Base-by-base conservation (phyloP, 1,284 basidiomycete species). In the Boletellus deceptivus region DNA sequence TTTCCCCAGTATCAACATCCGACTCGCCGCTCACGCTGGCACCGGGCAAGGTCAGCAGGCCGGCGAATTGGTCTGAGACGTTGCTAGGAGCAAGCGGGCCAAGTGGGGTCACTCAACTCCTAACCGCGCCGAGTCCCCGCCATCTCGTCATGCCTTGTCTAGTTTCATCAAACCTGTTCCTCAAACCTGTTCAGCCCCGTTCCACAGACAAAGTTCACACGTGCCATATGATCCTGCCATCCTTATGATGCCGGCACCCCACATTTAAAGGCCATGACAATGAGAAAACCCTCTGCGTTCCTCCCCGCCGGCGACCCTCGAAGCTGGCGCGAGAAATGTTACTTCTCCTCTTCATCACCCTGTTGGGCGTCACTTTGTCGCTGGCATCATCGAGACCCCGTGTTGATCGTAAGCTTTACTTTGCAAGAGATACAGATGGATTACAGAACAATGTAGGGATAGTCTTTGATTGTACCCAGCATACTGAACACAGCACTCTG, bases 391-490 rank as follows among this genome's bases (percentile, higher is more conserved):
- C 46, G 36, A 40, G 40, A 33, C 25, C 34, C 13, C 42, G 14
- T 14, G 27, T 47, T 29, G 42, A 50, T 53, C 52, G 47, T 10
- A 54, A 53, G 20, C 50, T 60, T 42, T 9, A 50, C 45, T 58
- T 64, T 44, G 38, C 55, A 33, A 54, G 52, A 35, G 57, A 57
- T 1, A 50, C 57, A 6, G 54, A 56, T 10, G 50, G 48, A 11
- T 50, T 66, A 18, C 61, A 64, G 37, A 51, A 44, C n/a, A 62
- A 48, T 11, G 63, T 62, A 36, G 7, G 52, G 6, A 33, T 18
- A 5, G 25, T 29, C 39, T 9, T n/a, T 36, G 24, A 13, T 33
- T 33, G 43, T 33, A 31, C 29, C n/a, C 20, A 35, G 13, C 37
- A 55, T 34, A 35, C 22, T 41, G 17, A 2, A 11, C 22, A 22